Conservation (phyloP, 2,329 filamentous ascomycete genomes). For the Penicillium sp. region DNA sequence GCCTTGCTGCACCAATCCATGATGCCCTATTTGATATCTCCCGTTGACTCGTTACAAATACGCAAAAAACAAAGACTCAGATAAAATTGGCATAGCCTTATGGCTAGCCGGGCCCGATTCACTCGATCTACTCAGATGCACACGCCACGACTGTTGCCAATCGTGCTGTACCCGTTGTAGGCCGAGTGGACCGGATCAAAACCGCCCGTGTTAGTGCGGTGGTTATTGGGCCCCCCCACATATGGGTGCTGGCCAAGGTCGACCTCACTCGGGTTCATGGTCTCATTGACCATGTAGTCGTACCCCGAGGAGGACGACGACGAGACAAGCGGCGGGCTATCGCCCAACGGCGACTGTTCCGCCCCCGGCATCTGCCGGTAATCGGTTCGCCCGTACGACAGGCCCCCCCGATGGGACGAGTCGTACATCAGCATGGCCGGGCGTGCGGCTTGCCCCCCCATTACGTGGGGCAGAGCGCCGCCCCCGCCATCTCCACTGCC, state of each 20-base stretch:
- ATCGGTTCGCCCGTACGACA: constrained; percentile 37
- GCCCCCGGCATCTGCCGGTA: constrained; percentile 39
- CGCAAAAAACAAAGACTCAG: background rate
- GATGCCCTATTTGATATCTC: constrained; percentile 19
- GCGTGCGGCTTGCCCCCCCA: constrained; percentile 34
- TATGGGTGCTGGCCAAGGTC: constrained; percentile 36
- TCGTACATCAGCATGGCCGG: constrained; percentile 42
- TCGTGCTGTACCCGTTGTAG: constrained; percentile 39
- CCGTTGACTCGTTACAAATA: constrained; percentile 17
- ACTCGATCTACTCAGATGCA: constrained; percentile 31
- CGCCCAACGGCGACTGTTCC: constrained; percentile 42
- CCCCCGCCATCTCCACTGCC: constrained; percentile 48
- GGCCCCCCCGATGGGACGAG: constrained; percentile 31
- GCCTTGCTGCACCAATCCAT: constrained; percentile 43
- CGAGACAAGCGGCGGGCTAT: constrained; percentile 43
- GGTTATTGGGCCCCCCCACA: constrained; percentile 25
- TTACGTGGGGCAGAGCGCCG: constrained; percentile 31
- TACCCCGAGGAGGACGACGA: constrained; percentile 44
- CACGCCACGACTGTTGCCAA: constrained; percentile 37
- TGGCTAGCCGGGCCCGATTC: background rate
- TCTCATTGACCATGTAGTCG: constrained; percentile 42
- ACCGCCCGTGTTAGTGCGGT: constrained; percentile 30
- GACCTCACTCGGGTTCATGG: constrained; percentile 44
- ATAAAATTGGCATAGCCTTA: background rate
- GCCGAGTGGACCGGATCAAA: constrained; percentile 37